A percentile compares a stretch with the other conserved stretches of the same genome.
Conservation (phyloP, 129 eudicot species). For the Tagetes patula region DNA sequence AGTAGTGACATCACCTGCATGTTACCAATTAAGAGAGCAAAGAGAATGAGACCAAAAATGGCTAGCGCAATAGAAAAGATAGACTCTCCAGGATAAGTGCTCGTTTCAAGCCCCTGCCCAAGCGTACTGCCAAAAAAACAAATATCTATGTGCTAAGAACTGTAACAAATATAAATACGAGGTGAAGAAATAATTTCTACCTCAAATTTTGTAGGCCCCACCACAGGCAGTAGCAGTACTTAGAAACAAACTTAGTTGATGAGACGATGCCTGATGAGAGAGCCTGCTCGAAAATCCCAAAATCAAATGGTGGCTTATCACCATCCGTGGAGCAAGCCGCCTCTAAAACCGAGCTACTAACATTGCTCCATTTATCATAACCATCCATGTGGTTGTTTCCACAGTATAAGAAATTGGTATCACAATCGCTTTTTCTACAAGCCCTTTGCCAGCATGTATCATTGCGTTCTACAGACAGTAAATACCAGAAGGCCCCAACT, state of each 20-base stretch:
- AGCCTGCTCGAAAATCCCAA: slow-evolving; percentile 87
- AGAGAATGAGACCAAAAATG: slow-evolving; percentile 90
- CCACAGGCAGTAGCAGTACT: slow-evolving; percentile 95
- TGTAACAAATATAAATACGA: neutral
- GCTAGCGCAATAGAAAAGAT: slow-evolving; percentile 87
- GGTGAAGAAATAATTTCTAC: slow-evolving; percentile 34
- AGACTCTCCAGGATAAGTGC: slow-evolving; percentile 91
- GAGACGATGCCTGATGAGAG: slow-evolving; percentile 71
- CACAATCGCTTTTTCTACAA: slow-evolving; percentile 44
- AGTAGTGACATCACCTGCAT: slow-evolving; percentile 73
- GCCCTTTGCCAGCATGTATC: slow-evolving; percentile 90
- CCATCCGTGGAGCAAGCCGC: slow-evolving; percentile 49
- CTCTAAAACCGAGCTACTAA: slow-evolving; percentile 51
- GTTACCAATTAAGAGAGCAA: slow-evolving; percentile 91
- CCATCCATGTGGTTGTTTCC: slow-evolving; percentile 61
- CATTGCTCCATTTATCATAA: slow-evolving; percentile 53
- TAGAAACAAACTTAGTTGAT: slow-evolving; percentile 62
- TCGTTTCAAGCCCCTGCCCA: slow-evolving; percentile 95
- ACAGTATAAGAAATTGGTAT: slow-evolving; percentile 68
- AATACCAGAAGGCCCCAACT: slow-evolving; percentile 96
- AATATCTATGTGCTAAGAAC: neutral
- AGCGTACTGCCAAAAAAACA: slow-evolving; percentile 61
- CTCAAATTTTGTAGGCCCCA: slow-evolving; percentile 98
- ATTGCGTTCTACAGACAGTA: slow-evolving; percentile 76
- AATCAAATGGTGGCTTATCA: slow-evolving; percentile 77